phyloP scores from a whole-genome alignment of 202 grass and related monocot genomes.

The Setaria italica region DNA sequence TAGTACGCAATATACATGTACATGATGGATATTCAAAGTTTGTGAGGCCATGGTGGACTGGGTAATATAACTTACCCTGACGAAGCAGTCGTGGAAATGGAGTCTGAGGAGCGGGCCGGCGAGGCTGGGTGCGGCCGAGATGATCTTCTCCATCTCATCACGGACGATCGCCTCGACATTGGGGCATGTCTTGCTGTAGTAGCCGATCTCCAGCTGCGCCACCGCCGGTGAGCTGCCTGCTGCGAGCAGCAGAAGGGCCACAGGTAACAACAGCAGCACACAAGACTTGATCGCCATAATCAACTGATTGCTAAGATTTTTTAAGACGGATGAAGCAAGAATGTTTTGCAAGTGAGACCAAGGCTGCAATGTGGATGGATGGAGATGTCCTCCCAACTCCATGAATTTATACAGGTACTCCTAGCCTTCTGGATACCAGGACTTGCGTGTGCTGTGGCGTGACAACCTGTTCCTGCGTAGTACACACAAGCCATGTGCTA shows the following conservation, averaged over 20 bases:
- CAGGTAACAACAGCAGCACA: background rate
- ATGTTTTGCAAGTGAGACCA: background rate
- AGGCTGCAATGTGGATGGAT: background rate
- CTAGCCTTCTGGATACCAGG: background rate
- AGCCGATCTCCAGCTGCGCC: conserved; percentile 52
- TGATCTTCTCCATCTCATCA: conserved; percentile 61
- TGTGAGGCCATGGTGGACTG: background rate
- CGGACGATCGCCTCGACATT: conserved; percentile 52
- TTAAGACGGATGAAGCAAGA: background rate
- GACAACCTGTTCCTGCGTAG: conserved; percentile 32
- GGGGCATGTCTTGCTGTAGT: conserved; percentile 65
- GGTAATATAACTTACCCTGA: conserved; percentile 39
- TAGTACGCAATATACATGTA: background rate
- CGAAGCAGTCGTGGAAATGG: conserved; percentile 29
- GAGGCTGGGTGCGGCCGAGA: conserved; percentile 54
- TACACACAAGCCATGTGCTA: conserved; percentile 37
- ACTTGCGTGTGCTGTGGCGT: background rate
- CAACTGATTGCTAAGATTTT: background rate
- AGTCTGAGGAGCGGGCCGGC: conserved; percentile 54
- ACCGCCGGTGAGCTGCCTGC: background rate
- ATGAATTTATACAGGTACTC: conserved; percentile 29
- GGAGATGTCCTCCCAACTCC: background rate
- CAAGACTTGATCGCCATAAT: background rate
- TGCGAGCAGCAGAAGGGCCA: conserved; percentile 13
- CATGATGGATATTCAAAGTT: background rate